Evolutionary conservation across 2,329 filamentous ascomycete species (phyloP).

Genomic region (Claviceps purpurea): DNA sequence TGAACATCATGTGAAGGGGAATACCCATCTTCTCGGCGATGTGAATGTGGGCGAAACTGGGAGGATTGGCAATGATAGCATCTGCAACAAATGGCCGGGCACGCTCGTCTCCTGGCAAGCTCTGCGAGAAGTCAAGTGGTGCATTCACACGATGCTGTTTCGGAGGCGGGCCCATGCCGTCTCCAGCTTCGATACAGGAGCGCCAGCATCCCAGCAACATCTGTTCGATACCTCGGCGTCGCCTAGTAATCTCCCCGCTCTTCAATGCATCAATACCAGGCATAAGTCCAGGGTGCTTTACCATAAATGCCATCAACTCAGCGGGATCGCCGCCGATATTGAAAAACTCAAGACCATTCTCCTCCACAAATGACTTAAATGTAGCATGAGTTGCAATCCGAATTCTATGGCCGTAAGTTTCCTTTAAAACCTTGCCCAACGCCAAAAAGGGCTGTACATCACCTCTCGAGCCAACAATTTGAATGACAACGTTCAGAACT

Average conservation of each 20-base stretch:
- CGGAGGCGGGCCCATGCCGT: conserved; percentile 42
- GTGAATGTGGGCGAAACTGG: conserved; percentile 64
- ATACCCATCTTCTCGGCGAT: conserved; percentile 63
- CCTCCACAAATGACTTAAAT: conserved; percentile 55
- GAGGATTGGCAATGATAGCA: conserved; percentile 66
- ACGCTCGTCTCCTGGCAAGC: conserved; percentile 26
- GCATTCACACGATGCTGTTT: conserved; percentile 33
- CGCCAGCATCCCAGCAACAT: conserved; percentile 80
- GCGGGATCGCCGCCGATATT: conserved; percentile 63
- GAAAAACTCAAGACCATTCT: conserved; percentile 63
- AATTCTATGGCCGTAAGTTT: conserved; percentile 56
- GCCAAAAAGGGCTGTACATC: conserved; percentile 61
- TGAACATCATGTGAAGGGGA: conserved; percentile 79
- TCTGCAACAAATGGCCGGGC: conserved; percentile 66
- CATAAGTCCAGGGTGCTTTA: conserved; percentile 77
- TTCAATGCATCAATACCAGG: conserved; percentile 63
- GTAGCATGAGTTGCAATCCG: conserved; percentile 59
- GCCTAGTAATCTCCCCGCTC: conserved; percentile 62
- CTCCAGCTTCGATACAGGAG: conserved; percentile 67
- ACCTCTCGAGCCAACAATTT: conserved; percentile 61
- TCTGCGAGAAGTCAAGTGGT: conserved; percentile 25
- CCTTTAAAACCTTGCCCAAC: conserved; percentile 49
- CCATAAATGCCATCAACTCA: conserved; percentile 79
- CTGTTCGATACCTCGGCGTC: conserved; percentile 60
- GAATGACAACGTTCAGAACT: conserved; percentile 56